Base-by-base conservation (phyloP, 192 early-diverging fungal species). In the Rhizophagus sp. region DNA sequence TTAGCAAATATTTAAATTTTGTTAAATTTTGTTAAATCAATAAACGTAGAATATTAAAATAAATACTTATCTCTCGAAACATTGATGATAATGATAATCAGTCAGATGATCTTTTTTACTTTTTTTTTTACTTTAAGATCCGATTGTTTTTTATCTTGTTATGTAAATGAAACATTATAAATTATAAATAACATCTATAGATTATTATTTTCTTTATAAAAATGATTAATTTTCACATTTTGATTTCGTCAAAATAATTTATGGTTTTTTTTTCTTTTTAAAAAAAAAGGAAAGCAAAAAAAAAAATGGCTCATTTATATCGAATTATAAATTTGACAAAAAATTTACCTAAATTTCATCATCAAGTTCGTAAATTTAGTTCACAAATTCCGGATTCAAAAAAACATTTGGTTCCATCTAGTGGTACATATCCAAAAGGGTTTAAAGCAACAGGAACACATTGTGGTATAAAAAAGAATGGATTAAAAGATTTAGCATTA, bases 381-480 rank as follows among this genome's bases (percentile, higher is more conserved):
- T 57, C 52, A 22, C 4, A 57, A 44, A 70, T 81, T 47, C 87
- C 84, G 2, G 82, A 63, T 65, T 85, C 78, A 78, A 95, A 91
- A 82, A 87, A 88, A 62, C 82, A 85, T 65, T 88, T 93, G 33
- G 91, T 96, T 64, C 94, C 96, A 1, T 83, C 84, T 1, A 81
- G 85, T 1, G 97, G 97, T 27, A 89, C 86, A 15, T 99, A 97
- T 81, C 97, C 97, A 0, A 71, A 79, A 2, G 97, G 97, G 19
- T 99, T 97, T 81, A 83, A 86, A 27, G 96, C 92, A 1, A 91
- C 91, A n/a, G 94, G 93, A 17, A 84, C 90, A 9, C 84, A 88
- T 33, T 92, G 93, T 71, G 91, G 93, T 11, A 88, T 99, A 36
- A 98, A 98, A 80, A 96, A 96, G 81, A 92, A 92, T 49, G 83